Evolutionary conservation across 352 stramenopile species (phyloP).

Genomic region (Phytopythium cucurbitacearum): DNA sequence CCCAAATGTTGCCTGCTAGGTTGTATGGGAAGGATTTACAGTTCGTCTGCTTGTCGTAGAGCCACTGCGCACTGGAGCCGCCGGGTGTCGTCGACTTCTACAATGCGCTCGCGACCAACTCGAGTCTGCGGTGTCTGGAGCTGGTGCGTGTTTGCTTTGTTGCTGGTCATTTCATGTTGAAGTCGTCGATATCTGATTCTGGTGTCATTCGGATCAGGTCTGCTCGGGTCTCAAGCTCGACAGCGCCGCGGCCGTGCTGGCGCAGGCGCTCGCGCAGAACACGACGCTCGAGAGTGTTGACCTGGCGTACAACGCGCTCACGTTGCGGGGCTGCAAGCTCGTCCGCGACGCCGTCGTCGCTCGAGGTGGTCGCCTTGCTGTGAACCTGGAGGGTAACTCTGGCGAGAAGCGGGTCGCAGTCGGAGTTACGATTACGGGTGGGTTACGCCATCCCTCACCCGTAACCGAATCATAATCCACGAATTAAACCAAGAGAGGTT

Average conservation of each 20-base stretch:
- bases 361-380: conserved; percentile 11
- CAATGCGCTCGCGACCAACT: conserved; percentile 40
- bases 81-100: conserved; percentile 61
- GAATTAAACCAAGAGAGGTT: too few relatives aligned
- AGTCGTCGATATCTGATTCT: too few relatives aligned
- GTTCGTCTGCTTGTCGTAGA: conserved; percentile 22
- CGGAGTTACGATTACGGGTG: too few relatives aligned
- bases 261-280: conserved; percentile 41
- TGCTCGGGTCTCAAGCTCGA: conserved; percentile 67
- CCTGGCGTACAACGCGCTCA: conserved; percentile 78
- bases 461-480: too few relatives aligned
- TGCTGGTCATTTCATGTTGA: not conserved
- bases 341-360: conserved; percentile 43
- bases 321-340: conserved; percentile 64
- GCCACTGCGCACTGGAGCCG: conserved; percentile 54
- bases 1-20: not conserved
- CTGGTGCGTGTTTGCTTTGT: conserved; percentile 52
- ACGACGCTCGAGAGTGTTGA: conserved; percentile 40
- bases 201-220: conserved; percentile 17
- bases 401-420: conserved; percentile 16
- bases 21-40: not conserved
- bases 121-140: conserved; percentile 42
- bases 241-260: conserved; percentile 40
- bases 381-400: conserved; percentile 35
- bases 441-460: too few relatives aligned